Base-by-base conservation (phyloP, 208 protist genomes). In the Crithidia brevicula region DNA sequence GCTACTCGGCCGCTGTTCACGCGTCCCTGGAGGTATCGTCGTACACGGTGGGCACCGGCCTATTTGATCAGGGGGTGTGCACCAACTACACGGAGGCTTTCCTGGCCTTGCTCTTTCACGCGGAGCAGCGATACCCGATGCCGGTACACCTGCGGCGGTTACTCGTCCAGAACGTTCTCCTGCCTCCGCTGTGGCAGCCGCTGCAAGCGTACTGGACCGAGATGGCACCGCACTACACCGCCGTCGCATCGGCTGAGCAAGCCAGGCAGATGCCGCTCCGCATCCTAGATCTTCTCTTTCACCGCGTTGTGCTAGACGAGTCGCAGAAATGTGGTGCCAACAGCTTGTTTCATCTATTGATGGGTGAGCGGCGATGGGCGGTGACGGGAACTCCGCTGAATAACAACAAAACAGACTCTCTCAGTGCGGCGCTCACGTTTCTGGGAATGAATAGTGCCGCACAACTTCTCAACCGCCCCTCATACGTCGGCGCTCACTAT, bases 321-420 rank as follows among this genome's bases (percentile, higher is more conserved):
- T 78, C 65, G 52, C 84, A 90, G 56, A 86, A 87, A 61, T 82
- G 66, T 25, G 58, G 71, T 9, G 9, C 46, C 3, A 67, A 46
- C 0, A 72, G 67, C 13, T 59, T 79, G 10, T 74, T 86, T 30
- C 64, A 77, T 46, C 72, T 78, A 3, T 58, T 89, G 30, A 27
- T 60, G 8, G 80, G 68, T 7, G 72, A 79, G 25, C 65, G 66
- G 1, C 67, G 78, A 16, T 90, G 84, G 84, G 84, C 72, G 5
- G 68, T 87, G 45, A 85, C 84, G 15, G 84, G 84, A 4, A 87
- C 84, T 28, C 81, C 81, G n/a, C 63, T 90, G 34, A 85, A 82
- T 77, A 82, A 86, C 65, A 61, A 72, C 53, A 78, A 81, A 42
- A 65, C 72, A 1, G 20, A 50, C 11, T 71, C 75, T 36, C 74